Percentiles rank a stretch among this genome's conserved stretches.
Evolutionary conservation across 2,329 filamentous ascomycete genomes (phyloP).

Genomic region (Venturia effusa): DNA sequence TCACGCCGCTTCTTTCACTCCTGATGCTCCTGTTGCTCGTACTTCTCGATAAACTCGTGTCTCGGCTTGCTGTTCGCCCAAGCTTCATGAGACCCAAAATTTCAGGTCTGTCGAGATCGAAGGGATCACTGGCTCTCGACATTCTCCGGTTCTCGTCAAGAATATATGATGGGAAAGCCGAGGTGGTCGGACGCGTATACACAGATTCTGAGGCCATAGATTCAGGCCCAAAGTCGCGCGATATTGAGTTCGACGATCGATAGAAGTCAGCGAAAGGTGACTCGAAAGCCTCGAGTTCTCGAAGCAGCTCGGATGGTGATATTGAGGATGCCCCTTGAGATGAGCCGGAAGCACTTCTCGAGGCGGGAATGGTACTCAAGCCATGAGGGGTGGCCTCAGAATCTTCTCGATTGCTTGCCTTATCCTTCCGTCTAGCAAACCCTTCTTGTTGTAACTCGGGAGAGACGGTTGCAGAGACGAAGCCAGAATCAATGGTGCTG

Average conservation of each 20-base stretch:
- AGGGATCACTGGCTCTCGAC: slow-evolving; percentile 21
- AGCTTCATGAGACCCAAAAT: slow-evolving; percentile 24
- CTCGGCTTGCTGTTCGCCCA: slow-evolving; percentile 16
- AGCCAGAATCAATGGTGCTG: slow-evolving; percentile 9
- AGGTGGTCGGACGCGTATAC: slow-evolving; percentile 1
- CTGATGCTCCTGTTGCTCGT: neutral
- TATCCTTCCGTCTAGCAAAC: neutral
- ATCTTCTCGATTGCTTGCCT: neutral
- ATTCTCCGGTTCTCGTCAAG: neutral
- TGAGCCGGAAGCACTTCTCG: neutral
- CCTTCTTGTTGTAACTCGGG: neutral
- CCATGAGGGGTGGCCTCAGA: neutral
- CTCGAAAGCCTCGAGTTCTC: neutral
- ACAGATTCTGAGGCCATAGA: neutral
- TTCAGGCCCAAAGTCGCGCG: slow-evolving; percentile 1
- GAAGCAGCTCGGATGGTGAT: neutral
- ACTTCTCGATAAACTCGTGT: slow-evolving; percentile 1
- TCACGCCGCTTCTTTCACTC: neutral
- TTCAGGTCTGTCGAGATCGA: slow-evolving; percentile 30
- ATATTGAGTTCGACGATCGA: neutral
- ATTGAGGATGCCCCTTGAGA: neutral
- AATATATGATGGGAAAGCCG: slow-evolving; percentile 5
- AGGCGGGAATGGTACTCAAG: neutral
- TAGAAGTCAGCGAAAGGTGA: neutral
- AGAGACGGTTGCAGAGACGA: slow-evolving; percentile 7